Evolutionary conservation across 495 filamentous ascomycete genomes (phyloP), one percentile per base, ranked within the genome.

Genomic region (Penicillium atrosanguineum): DNA sequence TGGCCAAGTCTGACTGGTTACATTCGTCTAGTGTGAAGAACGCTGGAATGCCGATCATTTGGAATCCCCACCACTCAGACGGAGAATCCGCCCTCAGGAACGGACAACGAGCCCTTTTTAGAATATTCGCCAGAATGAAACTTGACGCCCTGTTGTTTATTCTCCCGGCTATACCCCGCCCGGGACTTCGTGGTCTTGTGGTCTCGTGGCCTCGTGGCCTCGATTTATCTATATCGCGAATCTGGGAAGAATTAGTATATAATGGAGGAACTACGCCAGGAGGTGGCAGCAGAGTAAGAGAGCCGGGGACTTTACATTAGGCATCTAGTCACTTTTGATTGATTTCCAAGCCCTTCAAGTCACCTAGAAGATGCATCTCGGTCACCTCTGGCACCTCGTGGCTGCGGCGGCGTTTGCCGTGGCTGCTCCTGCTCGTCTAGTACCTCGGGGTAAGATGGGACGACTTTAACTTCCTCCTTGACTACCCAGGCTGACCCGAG

Each of bases 361-460:
- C 18, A 18, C 0, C 48, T 34, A 7, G 8, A 59, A 49, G 55
- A 40, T 42, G 52, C 21, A 50, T 40, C 36, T 57, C 26, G 39
- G 47, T 36, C 55, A 31, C n/a, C 16, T 61, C 47, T 44, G 48
- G 12, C 46, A 45, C 20, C 28, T 60, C 11, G 44, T 65, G 44
- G 63, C 55, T 18, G 26, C 63, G 39, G 63, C 58, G n/a, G 53
- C 38, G 7, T 19, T 68, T 47, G 56, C 48, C 25, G 57, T 41
- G 40, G 66, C 69, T 50, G 65, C 60, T 41, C 70, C 69, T 11
- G 50, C 59, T 20, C 50, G 48, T 23, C 45, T 58, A 14, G 39
- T 58, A 26, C 53, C 59, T 57, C 61, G 68, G 56, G 69, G 70
- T 71, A 62, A 45, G 56, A 18, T 14, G 5, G 46, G 19, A 46